These are phyloP conservation scores for Boletus speciosus DNA, from an alignment of 768 basidiomycete genomes.

Conservation along the genomic window DNA sequence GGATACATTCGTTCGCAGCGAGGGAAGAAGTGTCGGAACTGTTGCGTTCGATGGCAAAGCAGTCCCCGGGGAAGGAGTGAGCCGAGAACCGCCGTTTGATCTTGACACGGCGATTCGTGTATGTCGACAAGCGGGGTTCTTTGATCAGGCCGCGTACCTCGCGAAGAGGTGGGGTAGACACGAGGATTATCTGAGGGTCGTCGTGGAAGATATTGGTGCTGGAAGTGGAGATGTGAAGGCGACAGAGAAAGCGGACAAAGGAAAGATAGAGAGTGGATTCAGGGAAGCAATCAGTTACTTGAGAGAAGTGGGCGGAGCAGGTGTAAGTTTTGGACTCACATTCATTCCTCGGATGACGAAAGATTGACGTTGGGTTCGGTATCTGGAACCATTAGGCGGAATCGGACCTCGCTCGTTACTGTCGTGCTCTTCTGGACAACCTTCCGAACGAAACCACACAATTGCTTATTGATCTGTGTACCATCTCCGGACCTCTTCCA, in stretches of 20 bases:
- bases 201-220: constrained; percentile 82
- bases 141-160: constrained; percentile 90
- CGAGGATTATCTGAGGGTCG: constrained; percentile 90
- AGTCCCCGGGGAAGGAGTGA: constrained; percentile 37
- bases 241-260: constrained; percentile 15
- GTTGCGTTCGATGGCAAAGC: constrained; percentile 17
- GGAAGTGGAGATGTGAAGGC: constrained; percentile 7
- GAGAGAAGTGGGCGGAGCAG: constrained; percentile 70
- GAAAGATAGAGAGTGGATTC: constrained; percentile 45
- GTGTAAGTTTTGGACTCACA: constrained; percentile 47
- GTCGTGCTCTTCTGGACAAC: constrained; percentile 76
- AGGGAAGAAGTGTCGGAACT: constrained; percentile 47
- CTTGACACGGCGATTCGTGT: constrained; percentile 96
- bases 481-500: constrained; percentile 53
- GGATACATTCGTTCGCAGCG: constrained; percentile 89
- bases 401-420: constrained; percentile 82
- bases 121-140: constrained; percentile 94
- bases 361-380: not conserved
- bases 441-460: constrained; percentile 88
- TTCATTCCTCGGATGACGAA: not conserved
- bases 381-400: constrained; percentile 58
- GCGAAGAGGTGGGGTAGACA: constrained; percentile 89
- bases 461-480: constrained; percentile 89
- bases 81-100: constrained; percentile 86
- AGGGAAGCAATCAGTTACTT: constrained; percentile 80